Evolutionary conservation across 768 basidiomycete species (phyloP).

Genomic region (Boletales sp.): DNA sequence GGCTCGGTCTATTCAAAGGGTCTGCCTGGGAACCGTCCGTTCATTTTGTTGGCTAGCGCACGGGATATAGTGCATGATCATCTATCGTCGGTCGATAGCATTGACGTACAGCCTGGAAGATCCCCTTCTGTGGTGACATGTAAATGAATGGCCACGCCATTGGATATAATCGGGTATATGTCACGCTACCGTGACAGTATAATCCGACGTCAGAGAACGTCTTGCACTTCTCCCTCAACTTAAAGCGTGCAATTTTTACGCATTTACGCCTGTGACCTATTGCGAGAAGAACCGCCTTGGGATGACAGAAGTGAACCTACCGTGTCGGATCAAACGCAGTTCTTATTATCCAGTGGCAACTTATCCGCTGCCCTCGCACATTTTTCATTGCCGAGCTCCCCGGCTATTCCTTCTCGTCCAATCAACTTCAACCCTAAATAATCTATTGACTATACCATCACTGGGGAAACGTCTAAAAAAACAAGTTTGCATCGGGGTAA

Average conservation of each 20-base stretch:
- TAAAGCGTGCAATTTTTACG: neutral
- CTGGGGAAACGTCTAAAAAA: neutral
- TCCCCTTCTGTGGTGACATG: constrained; percentile 2
- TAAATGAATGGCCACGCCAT: neutral
- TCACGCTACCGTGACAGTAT: too few relatives aligned
- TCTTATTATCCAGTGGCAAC: constrained; percentile 12
- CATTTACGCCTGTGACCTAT: constrained; percentile 4
- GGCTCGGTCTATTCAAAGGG: neutral
- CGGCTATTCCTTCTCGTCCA: neutral
- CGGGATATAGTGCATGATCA: neutral
- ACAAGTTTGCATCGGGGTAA: too few relatives aligned
- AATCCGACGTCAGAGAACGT: neutral
- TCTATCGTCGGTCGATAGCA: neutral
- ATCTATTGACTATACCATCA: neutral
- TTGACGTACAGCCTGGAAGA: neutral
- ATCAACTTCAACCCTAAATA: neutral
- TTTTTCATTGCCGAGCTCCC: constrained; percentile 14
- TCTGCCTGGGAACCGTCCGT: neutral
- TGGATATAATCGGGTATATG: neutral
- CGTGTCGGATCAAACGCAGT: constrained; percentile 1
- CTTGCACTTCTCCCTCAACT: too few relatives aligned
- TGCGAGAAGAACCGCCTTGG: constrained; percentile 1
- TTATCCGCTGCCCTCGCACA: constrained; percentile 10
- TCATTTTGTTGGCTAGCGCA: neutral
- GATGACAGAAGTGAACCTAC: constrained; percentile 2